Evolutionary conservation across 139 green algal genomes (phyloP), one percentile per base, ranked within the genome.

Genomic region (Chlamydomonas urium): DNA sequence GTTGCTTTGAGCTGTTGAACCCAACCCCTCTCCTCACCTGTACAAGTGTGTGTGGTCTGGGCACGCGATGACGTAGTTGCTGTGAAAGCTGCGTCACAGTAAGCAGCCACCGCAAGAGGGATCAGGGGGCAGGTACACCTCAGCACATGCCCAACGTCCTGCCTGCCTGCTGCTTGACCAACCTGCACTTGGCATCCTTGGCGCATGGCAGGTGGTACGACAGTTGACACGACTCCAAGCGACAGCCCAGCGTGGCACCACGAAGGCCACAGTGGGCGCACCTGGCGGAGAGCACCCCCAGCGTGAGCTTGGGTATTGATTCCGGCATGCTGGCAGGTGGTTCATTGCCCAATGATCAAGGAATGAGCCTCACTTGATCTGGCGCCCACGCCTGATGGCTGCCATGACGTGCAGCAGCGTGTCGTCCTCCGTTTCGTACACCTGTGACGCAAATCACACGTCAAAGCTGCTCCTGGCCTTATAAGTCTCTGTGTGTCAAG

Each of bases 161-260:
- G n/a, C n/a, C n/a, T n/a, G n/a, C n/a, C n/a, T n/a, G n/a, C n/a
- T n/a, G n/a, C n/a, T n/a, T n/a, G n/a, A n/a, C n/a, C n/a, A n/a
- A 89, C 50, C 59, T 75, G 78, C 74, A 78, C 77, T 72, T 78
- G n/a, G 73, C 73, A 63, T 69, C 59, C 26, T 81, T 75, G 0
- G 89, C 88, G 65, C 90, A 96, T 35, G 66, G 70, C 45, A 96
- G 66, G 80, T 96, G 90, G 81, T 88, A 93, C 73, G 61, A 84
- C 33, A 45, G 62, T 38, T 66, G 57, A 81, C 90, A 96, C 60
- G 61, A 81, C 28, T 72, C 62, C 37, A 88, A 71, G 47, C 87
- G 78, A 79, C 90, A 96, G 31, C 90, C 90, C 38, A 93, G 59
- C 0, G 90, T 92, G 56, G 89, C 90, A 28, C 90, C 90, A 31